Evolutionary conservation across 2,329 filamentous ascomycete species (phyloP).

Genomic region (Cladobotryum mycophilum): DNA sequence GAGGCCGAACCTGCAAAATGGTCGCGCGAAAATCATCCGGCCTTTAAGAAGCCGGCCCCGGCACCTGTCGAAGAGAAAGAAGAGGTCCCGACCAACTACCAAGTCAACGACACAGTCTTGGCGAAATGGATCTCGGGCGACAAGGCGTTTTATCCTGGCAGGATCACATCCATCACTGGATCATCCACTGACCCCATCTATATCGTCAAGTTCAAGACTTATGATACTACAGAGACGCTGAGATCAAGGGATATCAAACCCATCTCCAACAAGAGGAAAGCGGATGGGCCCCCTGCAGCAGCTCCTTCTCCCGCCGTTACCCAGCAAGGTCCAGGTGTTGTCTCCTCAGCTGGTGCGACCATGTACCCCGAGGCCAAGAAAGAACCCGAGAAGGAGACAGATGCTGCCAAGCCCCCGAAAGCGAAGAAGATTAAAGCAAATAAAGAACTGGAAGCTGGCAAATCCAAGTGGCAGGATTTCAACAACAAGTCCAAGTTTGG

Average conservation of each 20-base stretch:
- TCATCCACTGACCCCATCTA: conserved; percentile 89
- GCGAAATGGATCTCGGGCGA: conserved; percentile 90
- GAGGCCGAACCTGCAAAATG: conserved; percentile 61
- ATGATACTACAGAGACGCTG: conserved; percentile 76
- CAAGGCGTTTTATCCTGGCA: conserved; percentile 82
- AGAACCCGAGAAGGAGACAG: conserved; percentile 55
- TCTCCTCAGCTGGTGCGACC: conserved; percentile 50
- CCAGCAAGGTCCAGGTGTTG: conserved; percentile 35
- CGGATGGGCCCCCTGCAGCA: conserved; percentile 62
- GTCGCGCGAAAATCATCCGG: conserved; percentile 74
- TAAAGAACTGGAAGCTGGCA: conserved; percentile 83
- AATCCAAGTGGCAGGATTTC: conserved; percentile 94
- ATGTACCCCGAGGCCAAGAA: conserved; percentile 57
- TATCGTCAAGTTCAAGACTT: conserved; percentile 90
- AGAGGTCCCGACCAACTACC: conserved; percentile 54
- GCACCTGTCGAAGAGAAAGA: conserved; percentile 44
- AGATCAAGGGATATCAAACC: conserved; percentile 79
- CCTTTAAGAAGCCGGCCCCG: conserved; percentile 56
- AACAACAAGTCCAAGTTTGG: conserved; percentile 67
- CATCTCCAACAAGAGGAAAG: conserved; percentile 75
- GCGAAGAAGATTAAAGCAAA: conserved; percentile 88
- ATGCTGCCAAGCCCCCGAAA: conserved; percentile 64
- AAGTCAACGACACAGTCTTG: conserved; percentile 83
- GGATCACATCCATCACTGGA: conserved; percentile 89
- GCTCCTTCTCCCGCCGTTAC: conserved; percentile 34